Percentiles rank a stretch among this genome's conserved stretches.
Evolutionary conservation across 1,284 basidiomycete genomes (phyloP).

Genomic region (Cerioporus squamosus): DNA sequence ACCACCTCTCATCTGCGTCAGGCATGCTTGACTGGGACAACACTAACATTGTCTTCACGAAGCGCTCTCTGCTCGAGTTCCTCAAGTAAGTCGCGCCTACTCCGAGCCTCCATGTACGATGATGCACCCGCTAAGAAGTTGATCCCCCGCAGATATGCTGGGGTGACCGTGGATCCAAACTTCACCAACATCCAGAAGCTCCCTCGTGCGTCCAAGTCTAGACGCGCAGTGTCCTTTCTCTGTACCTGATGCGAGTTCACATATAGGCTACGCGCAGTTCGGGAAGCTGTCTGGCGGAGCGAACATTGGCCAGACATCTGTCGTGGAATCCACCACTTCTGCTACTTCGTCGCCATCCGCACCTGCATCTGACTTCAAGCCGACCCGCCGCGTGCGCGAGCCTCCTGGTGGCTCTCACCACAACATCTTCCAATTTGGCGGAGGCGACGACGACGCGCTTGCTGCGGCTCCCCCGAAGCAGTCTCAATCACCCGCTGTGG

Average conservation of each 20-base stretch:
- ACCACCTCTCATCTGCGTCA: constrained; percentile 28
- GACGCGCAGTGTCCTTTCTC: neutral
- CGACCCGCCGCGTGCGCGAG: constrained; percentile 56
- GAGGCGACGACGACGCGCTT: constrained; percentile 49
- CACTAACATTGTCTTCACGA: constrained; percentile 75
- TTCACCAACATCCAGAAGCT: constrained; percentile 72
- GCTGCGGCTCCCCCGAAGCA: constrained; percentile 30
- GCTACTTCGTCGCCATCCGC: constrained; percentile 1
- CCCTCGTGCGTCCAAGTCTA: constrained; percentile 51
- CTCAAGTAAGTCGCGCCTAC: constrained; percentile 54
- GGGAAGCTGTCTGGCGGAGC: constrained; percentile 43
- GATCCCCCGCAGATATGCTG: constrained; percentile 55
- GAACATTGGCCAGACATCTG: neutral
- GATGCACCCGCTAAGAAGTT: constrained; percentile 17
- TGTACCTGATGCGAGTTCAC: neutral
- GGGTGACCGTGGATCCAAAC: constrained; percentile 73
- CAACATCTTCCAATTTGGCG: constrained; percentile 45
- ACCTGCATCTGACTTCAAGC: constrained; percentile 41
- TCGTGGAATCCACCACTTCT: constrained; percentile 6
- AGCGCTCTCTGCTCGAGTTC: constrained; percentile 72
- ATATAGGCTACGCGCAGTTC: constrained; percentile 61
- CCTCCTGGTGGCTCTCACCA: constrained; percentile 53
- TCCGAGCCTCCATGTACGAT: neutral
- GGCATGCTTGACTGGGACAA: constrained; percentile 79
- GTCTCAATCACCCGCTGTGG: neutral